phyloP scores from a whole-genome alignment of 768 basidiomycete species.

The Psilocybe tampanensis region DNA sequence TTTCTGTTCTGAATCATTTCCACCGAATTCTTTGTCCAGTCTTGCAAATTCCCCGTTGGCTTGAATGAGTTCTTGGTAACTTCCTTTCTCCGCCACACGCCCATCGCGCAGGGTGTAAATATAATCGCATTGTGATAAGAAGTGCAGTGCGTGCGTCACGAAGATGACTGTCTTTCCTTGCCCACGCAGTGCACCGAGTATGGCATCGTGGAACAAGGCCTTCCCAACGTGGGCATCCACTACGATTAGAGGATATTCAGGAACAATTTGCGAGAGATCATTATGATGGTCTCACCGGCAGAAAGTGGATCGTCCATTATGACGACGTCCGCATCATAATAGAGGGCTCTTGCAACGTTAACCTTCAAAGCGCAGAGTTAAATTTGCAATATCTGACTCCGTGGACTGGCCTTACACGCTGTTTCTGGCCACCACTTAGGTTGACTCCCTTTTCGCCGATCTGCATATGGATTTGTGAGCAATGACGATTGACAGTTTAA shows the following conservation, averaged over 20 bases:
- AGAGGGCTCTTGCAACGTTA: slow-evolving; percentile 72
- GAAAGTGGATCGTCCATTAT: slow-evolving; percentile 69
- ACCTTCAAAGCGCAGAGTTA: slow-evolving; percentile 36
- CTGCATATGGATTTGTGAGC: slow-evolving; percentile 32
- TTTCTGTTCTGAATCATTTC: slow-evolving; percentile 39
- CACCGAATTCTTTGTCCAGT: slow-evolving; percentile 65
- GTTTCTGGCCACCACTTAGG: slow-evolving; percentile 67
- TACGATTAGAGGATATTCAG: slow-evolving; percentile 25
- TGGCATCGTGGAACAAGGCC: slow-evolving; percentile 67
- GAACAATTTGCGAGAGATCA: not conserved
- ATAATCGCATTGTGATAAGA: slow-evolving; percentile 80
- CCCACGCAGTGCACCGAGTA: slow-evolving; percentile 41
- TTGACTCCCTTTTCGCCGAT: slow-evolving; percentile 77
- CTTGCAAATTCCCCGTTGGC: slow-evolving; percentile 56
- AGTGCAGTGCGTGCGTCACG: slow-evolving; percentile 87
- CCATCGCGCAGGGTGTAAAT: slow-evolving; percentile 77
- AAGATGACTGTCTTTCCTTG: slow-evolving; percentile 74
- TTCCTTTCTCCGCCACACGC: slow-evolving; percentile 70
- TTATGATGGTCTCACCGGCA: slow-evolving; percentile 42
- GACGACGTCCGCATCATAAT: slow-evolving; percentile 62
- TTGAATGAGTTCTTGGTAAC: slow-evolving; percentile 52
- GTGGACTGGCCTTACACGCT: slow-evolving; percentile 38
- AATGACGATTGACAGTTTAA: not conserved
- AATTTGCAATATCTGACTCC: not conserved
- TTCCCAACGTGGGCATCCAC: slow-evolving; percentile 80